phyloP scores from a whole-genome alignment of 2,329 filamentous ascomycete genomes.

The Calonectria ilicicola region DNA sequence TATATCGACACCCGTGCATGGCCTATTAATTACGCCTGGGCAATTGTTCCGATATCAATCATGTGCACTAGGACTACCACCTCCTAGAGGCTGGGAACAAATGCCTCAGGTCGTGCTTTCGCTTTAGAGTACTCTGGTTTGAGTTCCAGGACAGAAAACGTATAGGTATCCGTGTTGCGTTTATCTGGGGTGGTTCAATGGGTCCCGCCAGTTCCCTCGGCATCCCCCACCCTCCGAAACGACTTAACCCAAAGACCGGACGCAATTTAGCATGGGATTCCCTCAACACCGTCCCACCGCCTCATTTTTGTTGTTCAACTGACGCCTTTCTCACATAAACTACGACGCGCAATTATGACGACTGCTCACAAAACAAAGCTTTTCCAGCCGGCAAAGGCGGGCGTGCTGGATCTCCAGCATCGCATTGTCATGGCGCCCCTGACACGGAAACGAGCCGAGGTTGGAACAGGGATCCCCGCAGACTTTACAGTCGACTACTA shows the following conservation, averaged over 20 bases:
- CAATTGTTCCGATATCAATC: neutral
- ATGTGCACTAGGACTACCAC: no score
- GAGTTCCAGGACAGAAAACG: neutral
- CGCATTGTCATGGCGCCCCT: slow-evolving; percentile 68
- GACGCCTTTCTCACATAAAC: neutral
- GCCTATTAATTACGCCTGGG: neutral
- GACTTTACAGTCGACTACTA: slow-evolving; percentile 59
- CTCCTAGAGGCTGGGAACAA: neutral
- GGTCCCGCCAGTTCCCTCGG: slow-evolving; percentile 1
- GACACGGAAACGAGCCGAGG: slow-evolving; percentile 63
- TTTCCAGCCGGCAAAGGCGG: slow-evolving; percentile 57
- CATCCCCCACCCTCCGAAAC: neutral
- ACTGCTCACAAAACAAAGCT: slow-evolving; percentile 38
- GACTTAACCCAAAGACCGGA: neutral
- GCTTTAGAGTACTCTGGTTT: neutral
- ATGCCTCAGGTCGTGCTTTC: neutral
- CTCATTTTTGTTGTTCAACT: neutral
- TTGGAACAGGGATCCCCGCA: slow-evolving; percentile 44
- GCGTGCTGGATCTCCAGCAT: slow-evolving; percentile 52
- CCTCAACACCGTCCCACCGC: neutral
- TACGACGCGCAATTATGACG: neutral
- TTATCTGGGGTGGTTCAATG: neutral
- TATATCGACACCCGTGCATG: neutral
- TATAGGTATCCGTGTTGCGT: neutral
- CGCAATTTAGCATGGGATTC: neutral